Percentiles rank a stretch among this genome's conserved stretches.
Conservation (phyloP, 345 rosid genomes). For the Ailanthus altissimus region DNA sequence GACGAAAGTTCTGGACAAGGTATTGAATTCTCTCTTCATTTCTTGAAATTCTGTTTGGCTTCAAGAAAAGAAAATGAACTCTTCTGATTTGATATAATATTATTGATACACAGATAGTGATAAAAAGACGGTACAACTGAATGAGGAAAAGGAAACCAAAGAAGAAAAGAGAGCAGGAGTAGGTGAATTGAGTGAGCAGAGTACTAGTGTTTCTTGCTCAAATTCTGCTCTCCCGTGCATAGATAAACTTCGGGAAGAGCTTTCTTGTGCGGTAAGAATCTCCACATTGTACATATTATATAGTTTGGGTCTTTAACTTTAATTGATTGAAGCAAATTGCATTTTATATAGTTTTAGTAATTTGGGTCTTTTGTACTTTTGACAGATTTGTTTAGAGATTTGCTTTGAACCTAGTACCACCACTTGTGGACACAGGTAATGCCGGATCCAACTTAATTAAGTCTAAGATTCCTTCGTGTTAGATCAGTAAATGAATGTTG, state of each 20-base stretch:
- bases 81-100: neutral
- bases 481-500: neutral
- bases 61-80: conserved; percentile 10
- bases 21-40: conserved; percentile 8
- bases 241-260: conserved; percentile 85
- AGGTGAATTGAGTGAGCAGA: conserved; percentile 29
- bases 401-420: conserved; percentile 97
- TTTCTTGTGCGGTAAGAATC: conserved; percentile 89
- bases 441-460: neutral
- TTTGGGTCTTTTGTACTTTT: conserved; percentile 11
- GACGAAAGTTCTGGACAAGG: conserved; percentile 45
- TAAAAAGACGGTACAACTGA: conserved; percentile 27
- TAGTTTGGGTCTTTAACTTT: conserved; percentile 4
- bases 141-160: conserved; percentile 30
- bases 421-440: conserved; percentile 90
- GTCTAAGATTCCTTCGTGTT: neutral
- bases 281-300: neutral
- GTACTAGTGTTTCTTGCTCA: conserved; percentile 32
- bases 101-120: conserved; percentile 34
- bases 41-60: conserved; percentile 10
- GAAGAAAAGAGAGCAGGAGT: conserved; percentile 20
- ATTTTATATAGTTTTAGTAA: neutral
- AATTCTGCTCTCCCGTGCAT: conserved; percentile 50
- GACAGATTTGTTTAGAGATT: conserved; percentile 89
- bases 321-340: conserved; percentile 2